These are phyloP conservation scores for Ceratobasidium sp. DNA, from an alignment of 1,284 basidiomycete species.

Conservation along the genomic window DNA sequence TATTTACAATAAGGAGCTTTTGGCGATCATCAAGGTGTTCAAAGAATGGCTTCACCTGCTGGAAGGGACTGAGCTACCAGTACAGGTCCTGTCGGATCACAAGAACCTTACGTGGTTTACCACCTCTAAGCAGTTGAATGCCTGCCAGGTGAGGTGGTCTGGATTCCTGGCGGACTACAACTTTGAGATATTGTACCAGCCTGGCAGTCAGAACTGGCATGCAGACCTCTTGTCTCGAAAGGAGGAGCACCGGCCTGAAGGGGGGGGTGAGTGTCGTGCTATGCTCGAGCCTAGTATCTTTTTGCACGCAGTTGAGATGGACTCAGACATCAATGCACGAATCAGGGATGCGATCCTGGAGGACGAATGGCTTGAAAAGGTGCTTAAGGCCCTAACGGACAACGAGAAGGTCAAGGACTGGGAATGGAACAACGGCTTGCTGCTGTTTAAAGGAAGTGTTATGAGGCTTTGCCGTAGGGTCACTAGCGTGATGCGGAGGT, in stretches of 20 bases:
- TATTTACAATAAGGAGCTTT: slow-evolving; percentile 60
- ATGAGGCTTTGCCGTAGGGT: too few relatives aligned
- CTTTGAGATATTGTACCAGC: slow-evolving; percentile 57
- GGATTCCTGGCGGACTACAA: slow-evolving; percentile 55
- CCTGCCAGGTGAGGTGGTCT: slow-evolving; percentile 59
- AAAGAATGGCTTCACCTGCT: slow-evolving; percentile 58
- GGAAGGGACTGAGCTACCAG: slow-evolving; percentile 51
- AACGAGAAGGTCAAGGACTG: slow-evolving; percentile 4
- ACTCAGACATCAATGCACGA: neutral
- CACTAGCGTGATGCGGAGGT: too few relatives aligned
- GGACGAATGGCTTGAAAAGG: neutral
- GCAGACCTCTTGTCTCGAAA: slow-evolving; percentile 55
- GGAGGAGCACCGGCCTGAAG: slow-evolving; percentile 50
- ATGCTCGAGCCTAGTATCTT: slow-evolving; percentile 13
- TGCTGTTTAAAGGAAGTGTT: too few relatives aligned
- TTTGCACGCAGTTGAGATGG: neutral
- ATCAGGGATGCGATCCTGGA: neutral
- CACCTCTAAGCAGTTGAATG: slow-evolving; percentile 50
- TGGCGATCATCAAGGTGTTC: slow-evolving; percentile 58
- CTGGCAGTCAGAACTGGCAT: slow-evolving; percentile 54
- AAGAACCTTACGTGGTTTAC: slow-evolving; percentile 59
- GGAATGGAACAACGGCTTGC: neutral
- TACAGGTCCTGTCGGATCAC: slow-evolving; percentile 52
- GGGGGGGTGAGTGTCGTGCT: slow-evolving; percentile 24
- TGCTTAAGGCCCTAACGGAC: neutral